Evolutionary conservation across 441 rosid species (phyloP).

Genomic region (Raphanus hybrid): DNA sequence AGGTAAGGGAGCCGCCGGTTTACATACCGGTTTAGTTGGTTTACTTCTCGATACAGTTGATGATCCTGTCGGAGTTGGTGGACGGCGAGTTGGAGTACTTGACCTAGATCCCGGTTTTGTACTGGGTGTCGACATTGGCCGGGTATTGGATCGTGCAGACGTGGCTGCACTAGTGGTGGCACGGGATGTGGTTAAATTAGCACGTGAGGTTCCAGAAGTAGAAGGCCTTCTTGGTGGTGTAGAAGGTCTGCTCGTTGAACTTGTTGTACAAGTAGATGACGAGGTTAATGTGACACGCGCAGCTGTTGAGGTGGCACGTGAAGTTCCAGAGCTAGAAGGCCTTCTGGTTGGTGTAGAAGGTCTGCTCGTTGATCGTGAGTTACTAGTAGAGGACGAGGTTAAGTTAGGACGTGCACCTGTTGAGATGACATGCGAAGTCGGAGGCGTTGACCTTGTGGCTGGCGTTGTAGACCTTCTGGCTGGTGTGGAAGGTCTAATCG

Average conservation of each 20-base stretch:
- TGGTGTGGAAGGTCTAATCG: slow-evolving; percentile 49
- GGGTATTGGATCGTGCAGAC: slow-evolving; percentile 29
- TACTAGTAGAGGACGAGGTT: slow-evolving; percentile 51
- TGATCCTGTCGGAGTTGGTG: slow-evolving; percentile 45
- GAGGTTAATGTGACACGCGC: slow-evolving; percentile 51
- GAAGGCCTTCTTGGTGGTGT: slow-evolving; percentile 61
- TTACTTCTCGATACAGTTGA: slow-evolving; percentile 44
- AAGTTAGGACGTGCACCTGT: slow-evolving; percentile 50
- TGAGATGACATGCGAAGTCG: slow-evolving; percentile 45
- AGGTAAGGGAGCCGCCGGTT: slow-evolving; percentile 55
- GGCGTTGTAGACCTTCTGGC: slow-evolving; percentile 52
- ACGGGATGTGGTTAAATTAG: slow-evolving; percentile 41
- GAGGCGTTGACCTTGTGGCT: slow-evolving; percentile 49
- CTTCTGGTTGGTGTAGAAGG: slow-evolving; percentile 52
- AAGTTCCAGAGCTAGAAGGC: slow-evolving; percentile 64
- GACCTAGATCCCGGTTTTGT: slow-evolving; percentile 68
- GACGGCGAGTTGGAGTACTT: slow-evolving; percentile 48
- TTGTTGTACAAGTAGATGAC: not conserved
- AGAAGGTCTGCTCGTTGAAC: slow-evolving; percentile 23
- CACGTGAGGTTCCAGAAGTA: slow-evolving; percentile 58
- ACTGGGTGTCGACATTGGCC: slow-evolving; percentile 44
- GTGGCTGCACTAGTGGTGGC: slow-evolving; percentile 52
- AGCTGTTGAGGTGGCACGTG: slow-evolving; percentile 37
- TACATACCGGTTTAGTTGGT: slow-evolving; percentile 54
- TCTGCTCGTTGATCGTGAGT: slow-evolving; percentile 44